Percentiles rank a stretch among this genome's conserved stretches.
Conservation (phyloP, 176 grass and related monocot genomes). For the Carex littledalei region DNA sequence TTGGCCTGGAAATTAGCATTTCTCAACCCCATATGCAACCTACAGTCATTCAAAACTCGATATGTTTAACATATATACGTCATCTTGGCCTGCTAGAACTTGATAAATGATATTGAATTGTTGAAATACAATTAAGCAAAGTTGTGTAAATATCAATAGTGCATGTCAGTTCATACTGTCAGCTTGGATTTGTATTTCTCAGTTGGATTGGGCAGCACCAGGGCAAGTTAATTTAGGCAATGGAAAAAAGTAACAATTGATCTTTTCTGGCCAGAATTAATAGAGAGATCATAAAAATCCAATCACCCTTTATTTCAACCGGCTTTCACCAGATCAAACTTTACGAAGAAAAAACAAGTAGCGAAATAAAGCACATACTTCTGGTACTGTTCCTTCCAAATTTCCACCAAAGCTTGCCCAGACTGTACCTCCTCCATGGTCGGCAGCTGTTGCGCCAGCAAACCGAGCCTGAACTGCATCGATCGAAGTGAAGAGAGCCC, state of each 20-base stretch:
- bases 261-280: not conserved
- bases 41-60: constrained; percentile 17
- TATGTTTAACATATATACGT: not conserved
- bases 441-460: constrained; percentile 66
- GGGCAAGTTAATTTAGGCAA: not conserved
- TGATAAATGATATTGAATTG: too few relatives aligned
- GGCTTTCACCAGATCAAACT: not conserved
- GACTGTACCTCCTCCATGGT: constrained; percentile 65
- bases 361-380: constrained; percentile 27
- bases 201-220: not conserved
- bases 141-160: not conserved
- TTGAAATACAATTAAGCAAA: not conserved
- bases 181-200: not conserved
- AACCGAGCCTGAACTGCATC: constrained; percentile 65
- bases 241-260: constrained; percentile 1
- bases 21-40: constrained; percentile 47
- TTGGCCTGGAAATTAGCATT: constrained; percentile 90
- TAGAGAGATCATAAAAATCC: not conserved
- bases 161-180: not conserved
- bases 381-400: constrained; percentile 73
- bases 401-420: constrained; percentile 41
- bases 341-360: not conserved
- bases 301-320: not conserved
- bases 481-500: constrained; percentile 57
- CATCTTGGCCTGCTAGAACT: not conserved